These are phyloP conservation scores for Plasmopara viticola DNA, from an alignment of 352 stramenopile species.

Conservation along the genomic window DNA sequence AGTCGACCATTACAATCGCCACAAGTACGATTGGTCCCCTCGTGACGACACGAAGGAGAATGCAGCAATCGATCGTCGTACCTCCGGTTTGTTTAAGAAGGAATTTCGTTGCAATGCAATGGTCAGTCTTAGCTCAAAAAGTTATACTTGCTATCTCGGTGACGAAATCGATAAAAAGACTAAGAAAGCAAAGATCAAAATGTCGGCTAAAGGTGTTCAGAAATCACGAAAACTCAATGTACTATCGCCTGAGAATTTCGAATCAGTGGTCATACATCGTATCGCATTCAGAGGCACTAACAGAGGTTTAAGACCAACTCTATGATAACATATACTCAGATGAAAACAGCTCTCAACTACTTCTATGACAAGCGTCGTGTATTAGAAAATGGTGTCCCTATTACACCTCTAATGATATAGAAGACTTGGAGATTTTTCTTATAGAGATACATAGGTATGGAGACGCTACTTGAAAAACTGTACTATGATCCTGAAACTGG, in stretches of 20 bases:
- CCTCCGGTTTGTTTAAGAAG: neutral
- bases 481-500: slow-evolving; percentile 4
- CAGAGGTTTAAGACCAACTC: neutral
- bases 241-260: neutral
- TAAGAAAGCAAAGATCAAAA: neutral
- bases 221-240: neutral
- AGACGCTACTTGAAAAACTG: neutral
- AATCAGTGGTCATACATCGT: neutral
- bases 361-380: neutral
- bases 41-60: too few species aligned
- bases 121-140: neutral
- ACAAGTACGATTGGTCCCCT: neutral
- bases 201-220: neutral
- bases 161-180: neutral
- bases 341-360: neutral
- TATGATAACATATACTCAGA: slow-evolving; percentile 1
- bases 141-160: neutral
- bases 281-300: neutral
- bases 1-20: neutral
- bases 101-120: neutral
- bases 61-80: neutral
- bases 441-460: neutral
- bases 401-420: too few species aligned
- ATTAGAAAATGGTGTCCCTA: neutral
- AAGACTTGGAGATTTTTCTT: neutral